Base-by-base conservation (phyloP, 2,329 filamentous ascomycete species). In the Escovopsis sp. region DNA sequence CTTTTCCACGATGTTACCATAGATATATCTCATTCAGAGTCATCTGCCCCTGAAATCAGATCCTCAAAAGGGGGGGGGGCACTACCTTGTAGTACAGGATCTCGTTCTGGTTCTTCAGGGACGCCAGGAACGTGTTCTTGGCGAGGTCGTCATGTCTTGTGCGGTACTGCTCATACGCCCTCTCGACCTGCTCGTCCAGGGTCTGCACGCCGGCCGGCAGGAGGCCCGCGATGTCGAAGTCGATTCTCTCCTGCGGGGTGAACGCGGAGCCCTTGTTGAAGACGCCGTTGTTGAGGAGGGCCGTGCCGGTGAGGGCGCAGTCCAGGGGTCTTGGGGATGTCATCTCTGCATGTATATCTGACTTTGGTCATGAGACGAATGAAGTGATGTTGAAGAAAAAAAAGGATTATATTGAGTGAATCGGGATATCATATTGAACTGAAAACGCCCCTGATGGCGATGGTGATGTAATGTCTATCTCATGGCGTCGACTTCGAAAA, bases 71-170 rank as follows among this genome's bases (percentile, higher is more conserved):
- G 27, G 27, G 27, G 27, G 8, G 20, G 20, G 20, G 20, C 4
- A 20, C 4, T 50, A 83, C 81, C 57, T 70, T 78, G 59, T 79
- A 93, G 57, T 84, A 94, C 2, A 94, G 61, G 1, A 93, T 83
- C 46, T 83, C 74, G 59, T 91, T 94, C 59, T 94, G 87, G 51
- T 85, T 78, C 53, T 85, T 87, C 65, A 94, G 67, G 39, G 81
- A 86, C 0, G 82, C 84, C 68, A 94, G 72, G 55, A 94, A 94
- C 0, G 84, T 88, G 52, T 94, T 94, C 64, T 91, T 93, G 33
- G 80, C 79, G 32, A 94, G 61, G 55, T 80, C 73, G 0, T 61
- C 56, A 3, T 30, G 8, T 3, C 73, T 68, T 2, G 67, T 73
- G 15, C 62, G 65, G 60, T 88, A 94, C 56, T 94, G 87, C 50